A percentile compares a stretch with the other conserved stretches of the same genome.
Conservation (phyloP, 2,329 filamentous ascomycete species). For the Hypoxylon sp. region DNA sequence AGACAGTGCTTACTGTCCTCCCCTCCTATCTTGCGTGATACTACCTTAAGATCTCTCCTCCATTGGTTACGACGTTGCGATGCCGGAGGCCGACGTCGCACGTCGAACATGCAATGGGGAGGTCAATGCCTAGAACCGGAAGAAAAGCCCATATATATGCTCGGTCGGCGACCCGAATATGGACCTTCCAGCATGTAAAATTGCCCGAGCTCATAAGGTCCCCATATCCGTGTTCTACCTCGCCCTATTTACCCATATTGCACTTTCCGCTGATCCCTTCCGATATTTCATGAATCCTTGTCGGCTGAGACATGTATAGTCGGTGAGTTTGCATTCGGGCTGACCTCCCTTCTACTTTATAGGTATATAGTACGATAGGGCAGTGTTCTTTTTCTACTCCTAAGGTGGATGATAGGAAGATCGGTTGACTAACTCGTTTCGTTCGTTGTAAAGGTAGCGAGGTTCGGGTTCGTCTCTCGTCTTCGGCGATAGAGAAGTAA, state of each 20-base stretch:
- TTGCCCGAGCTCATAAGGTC: slow-evolving; percentile 24
- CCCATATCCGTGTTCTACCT: slow-evolving; percentile 10
- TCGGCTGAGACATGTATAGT: slow-evolving; percentile 13
- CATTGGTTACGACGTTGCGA: slow-evolving; percentile 24
- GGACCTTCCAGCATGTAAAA: slow-evolving; percentile 21
- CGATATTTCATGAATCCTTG: slow-evolving; percentile 18
- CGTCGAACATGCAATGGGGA: slow-evolving; percentile 23
- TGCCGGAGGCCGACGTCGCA: slow-evolving; percentile 37
- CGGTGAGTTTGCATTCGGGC: slow-evolving; percentile 10
- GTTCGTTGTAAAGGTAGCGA: not conserved
- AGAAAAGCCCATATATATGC: slow-evolving; percentile 23
- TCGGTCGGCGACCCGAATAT: slow-evolving; percentile 37
- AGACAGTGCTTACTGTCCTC: slow-evolving; percentile 35
- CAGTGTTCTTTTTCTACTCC: not conserved
- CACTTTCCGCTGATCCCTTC: slow-evolving; percentile 24
- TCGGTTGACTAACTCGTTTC: slow-evolving; percentile 11
- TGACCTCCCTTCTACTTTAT: slow-evolving; percentile 6
- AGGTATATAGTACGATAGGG: slow-evolving; percentile 11
- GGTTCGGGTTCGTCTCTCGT: not conserved
- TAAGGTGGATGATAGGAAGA: slow-evolving; percentile 10
- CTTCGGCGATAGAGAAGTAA: slow-evolving; percentile 4
- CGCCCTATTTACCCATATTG: slow-evolving; percentile 2
- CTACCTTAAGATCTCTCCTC: slow-evolving; percentile 15
- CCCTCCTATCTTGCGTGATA: slow-evolving; percentile 22
- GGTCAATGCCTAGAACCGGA: slow-evolving; percentile 13